Conservation (phyloP, 345 rosid genomes). For the Eucalyptus decipiens region DNA sequence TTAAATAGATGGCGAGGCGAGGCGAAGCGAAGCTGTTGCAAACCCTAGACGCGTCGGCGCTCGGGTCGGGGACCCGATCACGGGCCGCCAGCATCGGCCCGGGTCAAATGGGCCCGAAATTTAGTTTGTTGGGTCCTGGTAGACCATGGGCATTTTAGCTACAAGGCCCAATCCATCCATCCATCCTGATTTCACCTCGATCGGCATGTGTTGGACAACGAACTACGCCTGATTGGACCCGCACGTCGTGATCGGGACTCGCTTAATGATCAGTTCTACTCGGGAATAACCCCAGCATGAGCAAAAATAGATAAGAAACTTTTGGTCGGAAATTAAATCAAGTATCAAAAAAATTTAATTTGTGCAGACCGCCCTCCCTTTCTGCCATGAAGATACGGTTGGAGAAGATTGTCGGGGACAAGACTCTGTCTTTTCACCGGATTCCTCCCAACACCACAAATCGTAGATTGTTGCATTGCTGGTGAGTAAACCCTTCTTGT, state of each 20-base stretch:
- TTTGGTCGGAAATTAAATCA: accelerated
- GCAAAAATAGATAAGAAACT: not conserved
- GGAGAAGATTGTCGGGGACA: too few relatives aligned
- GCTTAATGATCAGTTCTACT: not conserved
- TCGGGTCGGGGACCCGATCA: not conserved
- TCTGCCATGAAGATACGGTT: too few relatives aligned
- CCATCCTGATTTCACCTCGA: not conserved
- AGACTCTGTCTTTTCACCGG: accelerated
- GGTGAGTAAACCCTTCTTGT: too few relatives aligned
- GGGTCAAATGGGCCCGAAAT: not conserved
- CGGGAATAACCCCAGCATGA: not conserved
- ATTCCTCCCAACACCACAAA: too few relatives aligned
- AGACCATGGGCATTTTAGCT: not conserved
- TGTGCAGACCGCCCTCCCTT: too few relatives aligned
- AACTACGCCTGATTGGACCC: not conserved
- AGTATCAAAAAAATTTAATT: not conserved
- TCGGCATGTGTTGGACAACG: not conserved
- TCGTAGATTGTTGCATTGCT: too few relatives aligned
- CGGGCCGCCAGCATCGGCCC: not conserved
- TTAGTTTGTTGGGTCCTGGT: not conserved
- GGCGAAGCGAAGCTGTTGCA: accelerated
- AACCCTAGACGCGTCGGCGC: not conserved
- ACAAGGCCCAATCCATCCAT: not conserved
- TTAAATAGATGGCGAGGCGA: not conserved
- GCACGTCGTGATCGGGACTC: not conserved